Percentiles rank a stretch among this genome's conserved stretches.
Evolutionary conservation across 2,329 filamentous ascomycete species (phyloP).

Genomic region (Trichoderma arundinaceum): DNA sequence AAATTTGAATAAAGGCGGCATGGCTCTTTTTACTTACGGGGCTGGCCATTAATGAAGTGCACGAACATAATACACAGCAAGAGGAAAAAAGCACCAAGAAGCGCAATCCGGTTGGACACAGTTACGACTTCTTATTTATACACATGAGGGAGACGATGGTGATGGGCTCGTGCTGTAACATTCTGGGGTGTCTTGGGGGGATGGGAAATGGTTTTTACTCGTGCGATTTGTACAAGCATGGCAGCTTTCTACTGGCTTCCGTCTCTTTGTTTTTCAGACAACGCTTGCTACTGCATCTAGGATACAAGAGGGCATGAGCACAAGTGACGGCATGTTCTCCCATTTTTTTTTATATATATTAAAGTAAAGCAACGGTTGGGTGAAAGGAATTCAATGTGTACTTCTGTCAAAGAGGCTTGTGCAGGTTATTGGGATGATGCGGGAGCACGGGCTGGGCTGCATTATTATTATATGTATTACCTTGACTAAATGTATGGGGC

Average conservation of each 20-base stretch:
- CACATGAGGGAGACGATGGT: background rate
- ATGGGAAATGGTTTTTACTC: conserved; percentile 6
- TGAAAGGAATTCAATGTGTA: conserved; percentile 10
- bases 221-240: conserved; percentile 9
- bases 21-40: background rate
- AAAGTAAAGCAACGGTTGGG: conserved; percentile 5
- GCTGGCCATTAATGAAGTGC: conserved; percentile 31
- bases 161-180: background rate
- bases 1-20: conserved; percentile 25
- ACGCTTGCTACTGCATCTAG: conserved; percentile 18
- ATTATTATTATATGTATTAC: conserved; percentile 10
- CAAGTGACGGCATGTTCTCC: conserved; percentile 3
- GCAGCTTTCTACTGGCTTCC: background rate
- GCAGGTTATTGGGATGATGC: background rate
- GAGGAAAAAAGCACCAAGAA: conserved; percentile 13
- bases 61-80: conserved; percentile 29
- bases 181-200: background rate
- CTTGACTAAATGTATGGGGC: background rate
- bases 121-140: conserved; percentile 22
- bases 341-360: background rate
- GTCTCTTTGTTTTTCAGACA: conserved; percentile 17
- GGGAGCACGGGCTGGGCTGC: background rate
- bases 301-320: conserved; percentile 23
- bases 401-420: background rate
- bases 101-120: conserved; percentile 6